Evolutionary conservation across 306 rosid genomes (phyloP).

Genomic region (Malus asiatica): DNA sequence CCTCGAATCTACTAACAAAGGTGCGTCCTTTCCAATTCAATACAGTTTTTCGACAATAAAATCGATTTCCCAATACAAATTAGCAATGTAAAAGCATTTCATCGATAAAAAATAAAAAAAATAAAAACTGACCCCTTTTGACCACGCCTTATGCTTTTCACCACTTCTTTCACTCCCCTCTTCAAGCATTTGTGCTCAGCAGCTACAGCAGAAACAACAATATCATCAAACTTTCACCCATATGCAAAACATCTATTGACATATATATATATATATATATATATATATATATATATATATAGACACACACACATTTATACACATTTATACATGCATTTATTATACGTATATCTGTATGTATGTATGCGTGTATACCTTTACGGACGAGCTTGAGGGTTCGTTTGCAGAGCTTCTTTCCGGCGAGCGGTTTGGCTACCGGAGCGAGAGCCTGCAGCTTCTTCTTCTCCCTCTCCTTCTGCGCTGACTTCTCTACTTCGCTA

Average conservation of each 20-base stretch:
- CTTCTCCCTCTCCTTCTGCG: constrained; percentile 68
- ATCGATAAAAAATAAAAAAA: not conserved
- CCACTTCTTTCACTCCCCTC: constrained; percentile 96
- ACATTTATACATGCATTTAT: not conserved
- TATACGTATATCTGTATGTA: not conserved
- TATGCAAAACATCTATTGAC: not conserved
- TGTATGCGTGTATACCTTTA: constrained; percentile 38
- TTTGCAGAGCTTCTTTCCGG: constrained; percentile 90
- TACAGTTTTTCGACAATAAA: not conserved
- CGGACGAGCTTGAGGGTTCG: constrained; percentile 85
- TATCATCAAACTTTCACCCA: not conserved
- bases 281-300: too few relatives aligned
- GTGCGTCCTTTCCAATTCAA: not conserved
- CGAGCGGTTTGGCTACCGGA: constrained; percentile 91
- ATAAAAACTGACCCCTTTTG: constrained; percentile 62
- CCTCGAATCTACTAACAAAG: not conserved
- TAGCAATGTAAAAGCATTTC: not conserved
- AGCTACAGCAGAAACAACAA: constrained; percentile 29
- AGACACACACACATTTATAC: too few relatives aligned
- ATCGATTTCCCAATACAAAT: not conserved
- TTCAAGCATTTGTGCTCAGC: constrained; percentile 81
- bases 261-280: too few relatives aligned
- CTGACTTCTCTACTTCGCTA: constrained; percentile 61
- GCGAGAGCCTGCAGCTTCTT: constrained; percentile 67
- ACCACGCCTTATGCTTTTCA: constrained; percentile 82